Evolutionary conservation across 1,284 basidiomycete genomes (phyloP), one percentile per base, ranked within the genome.

Genomic region (Apiotrichum veenhuisii): DNA sequence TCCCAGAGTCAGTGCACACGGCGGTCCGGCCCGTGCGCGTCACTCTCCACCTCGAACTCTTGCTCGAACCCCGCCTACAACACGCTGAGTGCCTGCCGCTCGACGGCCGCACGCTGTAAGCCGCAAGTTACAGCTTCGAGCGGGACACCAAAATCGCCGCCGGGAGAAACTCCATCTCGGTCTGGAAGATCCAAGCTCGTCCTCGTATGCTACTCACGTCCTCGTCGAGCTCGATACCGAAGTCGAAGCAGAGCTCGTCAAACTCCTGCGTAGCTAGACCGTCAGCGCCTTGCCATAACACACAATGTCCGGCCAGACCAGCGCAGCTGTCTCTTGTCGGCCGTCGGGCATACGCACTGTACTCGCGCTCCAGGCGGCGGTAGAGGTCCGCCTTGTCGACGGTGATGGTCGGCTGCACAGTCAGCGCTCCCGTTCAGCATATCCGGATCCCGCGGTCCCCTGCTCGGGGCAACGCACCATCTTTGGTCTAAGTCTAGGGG

Each of bases 371-470:
- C 23, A 98, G 85, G 54, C 90, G 82, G 66, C 87, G 82, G 83
- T 89, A 97, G 57, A 98, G 87, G 75, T 95, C 90, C 59, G 86
- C 90, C 78, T 98, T 97, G 81, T 98, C 91, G 55, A 98, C 91
- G 41, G 89, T 82, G 73, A 98, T 84, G 62, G 96, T 98, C 62
- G 95, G 95, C 95, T 75, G 50, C 7, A 33, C 14, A 23, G 14
- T 50, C 15, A 62, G 57, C 40, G n/a, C n/a, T n/a, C n/a, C n/a
- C n/a, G n/a, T n/a, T n/a, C n/a, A n/a, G n/a, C n/a, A n/a, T n/a
- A n/a, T n/a, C n/a, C n/a, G n/a, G n/a, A n/a, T n/a, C n/a, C n/a
- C n/a, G n/a, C n/a, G n/a, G n/a, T n/a, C n/a, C n/a, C 7, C 14
- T 23, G 40, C 22, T 20, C 22, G 9, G n/a, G 14, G 40, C 40